These are phyloP conservation scores for Haematococcus sp. DNA, from an alignment of 139 green algal genomes.

Conservation along the genomic window DNA sequence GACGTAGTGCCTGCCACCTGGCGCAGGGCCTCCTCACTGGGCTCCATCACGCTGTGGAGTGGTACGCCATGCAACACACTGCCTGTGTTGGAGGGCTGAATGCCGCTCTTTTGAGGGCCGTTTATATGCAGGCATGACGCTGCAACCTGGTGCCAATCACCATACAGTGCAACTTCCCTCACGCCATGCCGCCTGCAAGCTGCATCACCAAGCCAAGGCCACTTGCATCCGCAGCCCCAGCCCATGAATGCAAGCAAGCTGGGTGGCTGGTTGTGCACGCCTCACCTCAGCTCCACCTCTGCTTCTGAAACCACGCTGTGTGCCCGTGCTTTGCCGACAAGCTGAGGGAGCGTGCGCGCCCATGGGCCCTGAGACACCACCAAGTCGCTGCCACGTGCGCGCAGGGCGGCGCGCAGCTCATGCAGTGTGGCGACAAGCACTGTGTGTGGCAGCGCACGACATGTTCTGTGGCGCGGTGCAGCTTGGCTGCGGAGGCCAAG, in stretches of 20 bases:
- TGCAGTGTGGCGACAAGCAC: slow-evolving; percentile 40
- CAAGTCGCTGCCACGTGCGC: slow-evolving; percentile 48
- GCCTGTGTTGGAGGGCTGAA: too few species aligned
- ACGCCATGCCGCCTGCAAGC: too few species aligned
- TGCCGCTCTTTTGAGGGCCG: slow-evolving; percentile 95
- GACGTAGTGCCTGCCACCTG: too few species aligned
- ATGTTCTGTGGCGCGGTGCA: too few species aligned
- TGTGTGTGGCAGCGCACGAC: neutral
- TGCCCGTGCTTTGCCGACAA: slow-evolving; percentile 24
- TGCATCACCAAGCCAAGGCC: too few species aligned
- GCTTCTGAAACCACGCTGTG: slow-evolving; percentile 50
- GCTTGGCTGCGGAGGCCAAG: too few species aligned
- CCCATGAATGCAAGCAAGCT: neutral
- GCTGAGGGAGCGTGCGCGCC: slow-evolving; percentile 26
- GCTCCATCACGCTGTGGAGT: too few species aligned
- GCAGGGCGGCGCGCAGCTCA: slow-evolving; percentile 42
- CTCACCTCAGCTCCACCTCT: slow-evolving; percentile 60
- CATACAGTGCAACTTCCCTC: too few species aligned
- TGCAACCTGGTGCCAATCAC: too few species aligned
- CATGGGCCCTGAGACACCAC: slow-evolving; percentile 45
- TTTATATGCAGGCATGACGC: slow-evolving; percentile 66
- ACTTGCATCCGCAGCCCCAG: neutral
- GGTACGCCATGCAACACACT: too few species aligned
- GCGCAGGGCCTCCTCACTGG: too few species aligned
- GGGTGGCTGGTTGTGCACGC: too few species aligned